Conservation (phyloP, 2,329 filamentous ascomycete genomes). For the Chaetomiaceae sp. region DNA sequence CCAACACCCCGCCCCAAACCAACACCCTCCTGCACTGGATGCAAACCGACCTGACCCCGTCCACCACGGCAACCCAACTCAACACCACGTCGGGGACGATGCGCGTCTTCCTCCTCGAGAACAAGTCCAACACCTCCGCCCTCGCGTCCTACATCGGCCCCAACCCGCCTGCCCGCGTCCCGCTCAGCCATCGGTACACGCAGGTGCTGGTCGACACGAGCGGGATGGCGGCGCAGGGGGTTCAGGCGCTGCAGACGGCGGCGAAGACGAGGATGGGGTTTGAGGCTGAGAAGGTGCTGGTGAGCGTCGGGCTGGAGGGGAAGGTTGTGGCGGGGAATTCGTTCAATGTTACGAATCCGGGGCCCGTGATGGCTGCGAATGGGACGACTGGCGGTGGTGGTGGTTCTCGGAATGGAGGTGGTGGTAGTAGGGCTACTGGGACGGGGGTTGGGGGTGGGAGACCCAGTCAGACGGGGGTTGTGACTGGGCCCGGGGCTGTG, state of each 20-base stretch:
- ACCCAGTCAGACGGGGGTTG: slow-evolving; percentile 3
- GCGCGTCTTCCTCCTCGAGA: slow-evolving; percentile 33
- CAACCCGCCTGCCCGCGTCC: slow-evolving; percentile 35
- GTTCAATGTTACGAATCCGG: slow-evolving; percentile 38
- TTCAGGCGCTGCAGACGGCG: slow-evolving; percentile 27
- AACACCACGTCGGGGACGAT: slow-evolving; percentile 29
- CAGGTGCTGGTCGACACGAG: slow-evolving; percentile 39
- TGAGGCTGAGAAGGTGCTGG: slow-evolving; percentile 30
- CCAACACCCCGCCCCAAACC: slow-evolving; percentile 34
- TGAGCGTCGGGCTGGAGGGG: slow-evolving; percentile 29
- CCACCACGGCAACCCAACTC: slow-evolving; percentile 18
- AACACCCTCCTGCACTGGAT: slow-evolving; percentile 42
- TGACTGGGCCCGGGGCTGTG: neutral
- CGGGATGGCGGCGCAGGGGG: slow-evolving; percentile 13
- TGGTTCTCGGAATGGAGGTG: neutral
- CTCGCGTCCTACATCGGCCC: slow-evolving; percentile 35
- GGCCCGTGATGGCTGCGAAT: slow-evolving; percentile 23
- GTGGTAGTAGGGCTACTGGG: neutral
- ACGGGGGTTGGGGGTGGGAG: neutral
- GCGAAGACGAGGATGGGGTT: slow-evolving; percentile 33
- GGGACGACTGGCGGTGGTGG: neutral
- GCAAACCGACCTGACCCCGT: slow-evolving; percentile 36
- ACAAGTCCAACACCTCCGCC: slow-evolving; percentile 23
- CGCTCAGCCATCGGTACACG: slow-evolving; percentile 38
- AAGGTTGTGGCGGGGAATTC: slow-evolving; percentile 37